Conservation (phyloP, 2,329 filamentous ascomycete genomes). For the Allantophomopsis cytisporea region DNA sequence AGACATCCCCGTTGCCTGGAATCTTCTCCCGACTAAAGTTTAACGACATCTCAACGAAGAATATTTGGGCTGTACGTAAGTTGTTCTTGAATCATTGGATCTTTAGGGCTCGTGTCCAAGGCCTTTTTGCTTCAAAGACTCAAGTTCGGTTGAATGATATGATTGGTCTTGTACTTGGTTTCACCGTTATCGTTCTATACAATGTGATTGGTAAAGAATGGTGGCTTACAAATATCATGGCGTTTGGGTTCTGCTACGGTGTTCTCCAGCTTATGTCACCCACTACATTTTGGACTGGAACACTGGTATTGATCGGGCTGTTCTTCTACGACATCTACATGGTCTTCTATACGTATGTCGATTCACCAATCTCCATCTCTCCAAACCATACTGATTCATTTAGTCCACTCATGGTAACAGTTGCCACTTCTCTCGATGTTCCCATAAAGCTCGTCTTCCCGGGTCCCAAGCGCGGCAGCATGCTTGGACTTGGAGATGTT, state of each 20-base stretch:
- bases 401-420: conserved; percentile 70
- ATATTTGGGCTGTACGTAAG: conserved; percentile 36
- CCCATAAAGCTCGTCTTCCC: conserved; percentile 83
- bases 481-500: conserved; percentile 90
- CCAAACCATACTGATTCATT: neutral
- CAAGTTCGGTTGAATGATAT: conserved; percentile 13
- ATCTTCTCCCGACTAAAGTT: conserved; percentile 19
- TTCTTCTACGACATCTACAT: conserved; percentile 95
- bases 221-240: conserved; percentile 68
- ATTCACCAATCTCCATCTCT: neutral
- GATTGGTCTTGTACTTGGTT: conserved; percentile 13
- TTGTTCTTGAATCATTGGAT: conserved; percentile 37
- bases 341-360: conserved; percentile 65
- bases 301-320: conserved; percentile 60
- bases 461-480: conserved; percentile 52
- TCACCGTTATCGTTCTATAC: conserved; percentile 13
- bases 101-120: conserved; percentile 14
- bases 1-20: conserved; percentile 25
- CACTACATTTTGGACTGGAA: conserved; percentile 74
- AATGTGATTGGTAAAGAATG: conserved; percentile 15
- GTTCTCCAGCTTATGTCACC: conserved; percentile 76
- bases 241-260: conserved; percentile 75
- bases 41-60: conserved; percentile 10
- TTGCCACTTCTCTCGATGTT: conserved; percentile 80
- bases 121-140: conserved; percentile 7